These are phyloP conservation scores for Globisporangium polare DNA, from an alignment of 352 stramenopile species.

Conservation along the genomic window DNA sequence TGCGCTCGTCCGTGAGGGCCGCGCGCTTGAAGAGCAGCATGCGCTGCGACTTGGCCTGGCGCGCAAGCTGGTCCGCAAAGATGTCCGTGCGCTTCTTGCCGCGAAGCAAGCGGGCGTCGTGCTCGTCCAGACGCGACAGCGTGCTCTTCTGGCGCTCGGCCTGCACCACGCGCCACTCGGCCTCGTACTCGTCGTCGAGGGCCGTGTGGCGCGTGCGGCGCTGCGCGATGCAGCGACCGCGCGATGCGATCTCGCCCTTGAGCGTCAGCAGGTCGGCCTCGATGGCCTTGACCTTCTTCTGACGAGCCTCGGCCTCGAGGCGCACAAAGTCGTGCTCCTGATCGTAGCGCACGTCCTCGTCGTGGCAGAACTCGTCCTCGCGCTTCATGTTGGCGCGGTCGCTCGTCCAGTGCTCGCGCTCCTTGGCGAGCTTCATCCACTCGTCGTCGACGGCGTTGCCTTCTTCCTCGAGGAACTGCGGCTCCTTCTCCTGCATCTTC, in stretches of 20 bases:
- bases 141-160: conserved; percentile 58
- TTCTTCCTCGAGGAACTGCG: conserved; percentile 73
- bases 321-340: conserved; percentile 85
- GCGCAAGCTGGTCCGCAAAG: conserved; percentile 71
- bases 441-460: conserved; percentile 80
- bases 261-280: conserved; percentile 70
- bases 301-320: conserved; percentile 61
- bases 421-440: conserved; percentile 88
- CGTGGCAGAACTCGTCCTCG: conserved; percentile 83
- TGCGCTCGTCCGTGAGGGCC: conserved; percentile 80
- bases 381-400: conserved; percentile 88
- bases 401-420: conserved; percentile 86
- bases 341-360: conserved; percentile 81
- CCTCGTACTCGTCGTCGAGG: conserved; percentile 80
- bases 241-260: conserved; percentile 77
- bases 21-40: conserved; percentile 87
- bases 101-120: conserved; percentile 60
- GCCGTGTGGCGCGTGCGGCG: conserved; percentile 66
- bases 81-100: conserved; percentile 85
- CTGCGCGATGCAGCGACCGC: conserved; percentile 67
- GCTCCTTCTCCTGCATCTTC: conserved; percentile 85
- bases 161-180: conserved; percentile 80
- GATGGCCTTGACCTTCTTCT: conserved; percentile 83
- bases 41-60: conserved; percentile 79
- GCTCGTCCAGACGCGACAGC: conserved; percentile 58